Conservation (phyloP, 2,329 filamentous ascomycete species). For the Stagonosporopsis tanaceti region DNA sequence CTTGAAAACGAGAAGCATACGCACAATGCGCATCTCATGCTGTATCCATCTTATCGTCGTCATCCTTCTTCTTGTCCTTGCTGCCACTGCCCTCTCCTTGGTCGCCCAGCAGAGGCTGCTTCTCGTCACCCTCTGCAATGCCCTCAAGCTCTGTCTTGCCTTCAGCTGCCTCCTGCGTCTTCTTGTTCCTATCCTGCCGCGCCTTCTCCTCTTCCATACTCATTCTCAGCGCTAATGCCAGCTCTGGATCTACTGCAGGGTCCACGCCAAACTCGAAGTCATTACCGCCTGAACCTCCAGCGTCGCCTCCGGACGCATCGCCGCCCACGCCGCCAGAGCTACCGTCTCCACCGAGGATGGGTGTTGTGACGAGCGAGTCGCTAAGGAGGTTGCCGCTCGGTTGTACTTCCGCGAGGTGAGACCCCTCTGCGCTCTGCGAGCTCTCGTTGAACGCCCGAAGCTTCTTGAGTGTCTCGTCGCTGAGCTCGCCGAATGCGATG, state of each 20-base stretch:
- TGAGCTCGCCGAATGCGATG: conserved; percentile 91
- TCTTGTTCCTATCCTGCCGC: conserved; percentile 83
- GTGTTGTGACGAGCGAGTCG: conserved; percentile 87
- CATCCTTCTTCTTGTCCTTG: conserved; percentile 59
- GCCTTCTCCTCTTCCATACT: conserved; percentile 98
- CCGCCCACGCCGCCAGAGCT: conserved; percentile 65
- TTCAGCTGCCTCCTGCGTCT: conserved; percentile 74
- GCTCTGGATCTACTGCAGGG: conserved; percentile 87
- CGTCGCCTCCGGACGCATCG: conserved; percentile 59
- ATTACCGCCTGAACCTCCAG: conserved; percentile 62
- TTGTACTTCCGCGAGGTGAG: conserved; percentile 87
- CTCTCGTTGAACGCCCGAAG: conserved; percentile 91
- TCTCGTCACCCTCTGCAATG: conserved; percentile 75
- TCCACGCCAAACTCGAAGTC: conserved; percentile 91
- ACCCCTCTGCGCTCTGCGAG: conserved; percentile 88
- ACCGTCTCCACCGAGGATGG: conserved; percentile 86
- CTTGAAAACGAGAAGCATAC: conserved; percentile 2
- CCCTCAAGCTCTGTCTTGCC: conserved; percentile 80
- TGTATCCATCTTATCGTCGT: conserved; percentile 87
- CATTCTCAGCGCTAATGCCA: conserved; percentile 94
- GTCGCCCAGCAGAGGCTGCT: conserved; percentile 69
- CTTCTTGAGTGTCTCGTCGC: conserved; percentile 87
- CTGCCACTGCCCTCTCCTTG: conserved; percentile 71
- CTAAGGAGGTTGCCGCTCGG: conserved; percentile 91
- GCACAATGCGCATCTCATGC: conserved; percentile 62